Evolutionary conservation across 2,329 filamentous ascomycete genomes (phyloP), one percentile per base, ranked within the genome.

Genomic region (Aspergillus fructus): DNA sequence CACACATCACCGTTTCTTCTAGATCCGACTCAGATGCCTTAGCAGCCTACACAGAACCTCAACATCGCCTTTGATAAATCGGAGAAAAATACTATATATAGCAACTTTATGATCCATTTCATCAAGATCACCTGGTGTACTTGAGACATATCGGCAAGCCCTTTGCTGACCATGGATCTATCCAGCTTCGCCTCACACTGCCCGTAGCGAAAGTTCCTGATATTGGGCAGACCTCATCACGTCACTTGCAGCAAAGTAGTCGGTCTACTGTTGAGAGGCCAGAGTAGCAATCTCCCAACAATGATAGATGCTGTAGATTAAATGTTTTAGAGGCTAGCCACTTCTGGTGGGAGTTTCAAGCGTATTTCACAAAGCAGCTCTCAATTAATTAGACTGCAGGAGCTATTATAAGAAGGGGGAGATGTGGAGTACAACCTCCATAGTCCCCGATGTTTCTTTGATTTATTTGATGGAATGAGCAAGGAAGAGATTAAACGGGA

Each of bases 171-270:
- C 21, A 13, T 43, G 41, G 41, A 5, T 15, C 23, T 43, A 43
- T 11, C 9, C 3, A 23, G 41, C 9, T 15, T 43, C 42, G 15
- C 27, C 3, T 5, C 42, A 46, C 5, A 21, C 15, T 13, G 39
- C 49, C 34, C 21, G 51, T 47, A 41, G 49, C 55, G 24, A 17
- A 51, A 49, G 53, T 53, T 21, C 17, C 21, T 21, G n/a, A 41
- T 30, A 5, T 4, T 11, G 27, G 47, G 41, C 19, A 47, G 23
- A 13, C 3, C 24, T 12, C 34, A 30, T 41, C 39, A n/a, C 4
- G 27, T 39, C 3, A 19, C 19, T 19, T 19, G 30, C 21, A 5
- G 27, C 33, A 45, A 48, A 47, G 19, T 41, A 53, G 21, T 47
- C 23, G 30, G 30, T 39, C 39, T 33, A 47, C 3, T 43, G 42